Evolutionary conservation across 805 yeast species (phyloP), one percentile per base, ranked within the genome.

Genomic region (Lipomyces oligophaga): DNA sequence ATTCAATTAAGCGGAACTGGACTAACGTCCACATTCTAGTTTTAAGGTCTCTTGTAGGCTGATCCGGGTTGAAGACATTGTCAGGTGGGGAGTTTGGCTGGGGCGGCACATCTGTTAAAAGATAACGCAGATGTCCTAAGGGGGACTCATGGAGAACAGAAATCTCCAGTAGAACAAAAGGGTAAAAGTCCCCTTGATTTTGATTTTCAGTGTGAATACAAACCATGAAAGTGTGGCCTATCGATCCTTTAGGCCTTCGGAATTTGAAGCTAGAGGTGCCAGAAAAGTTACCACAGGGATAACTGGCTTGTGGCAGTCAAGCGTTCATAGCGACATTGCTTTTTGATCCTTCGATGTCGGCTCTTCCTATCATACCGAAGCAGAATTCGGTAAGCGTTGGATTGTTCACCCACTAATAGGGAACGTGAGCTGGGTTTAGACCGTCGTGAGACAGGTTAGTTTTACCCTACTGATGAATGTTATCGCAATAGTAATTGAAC

Each of bases 171-270:
- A 67, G 71, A 68, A 67, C 68, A 68, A 68, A 67, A 67, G 71
- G 72, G 72, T 66, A 67, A 68, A 67, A 67, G 70, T 58, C 70
- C 68, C 70, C 68, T 66, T 66, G 71, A 63, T 67, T 67, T 67
- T 67, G 71, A 67, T 67, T 67, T 68, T 67, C 72, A 67, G 71
- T 67, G 72, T 67, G 71, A 67, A 64, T 67, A 64, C 68, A 67
- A 67, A 67, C 70, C 71, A 67, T 67, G 72, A 67, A 68, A 69
- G 70, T 67, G 73, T 67, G 71, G 72, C 73, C 73, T 68, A 70
- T 69, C 72, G 73, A 68, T 68, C 71, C 72, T 68, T 67, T 67
- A 66, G 67, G 63, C 66, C 70, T 69, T 65, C 70, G 64, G 71
- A 64, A 59, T 63, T 66, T 66, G 71, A 67, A 68, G 71, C 71